phyloP scores from a whole-genome alignment of 768 basidiomycete species.

The Leucocoprinus birnbaumii region DNA sequence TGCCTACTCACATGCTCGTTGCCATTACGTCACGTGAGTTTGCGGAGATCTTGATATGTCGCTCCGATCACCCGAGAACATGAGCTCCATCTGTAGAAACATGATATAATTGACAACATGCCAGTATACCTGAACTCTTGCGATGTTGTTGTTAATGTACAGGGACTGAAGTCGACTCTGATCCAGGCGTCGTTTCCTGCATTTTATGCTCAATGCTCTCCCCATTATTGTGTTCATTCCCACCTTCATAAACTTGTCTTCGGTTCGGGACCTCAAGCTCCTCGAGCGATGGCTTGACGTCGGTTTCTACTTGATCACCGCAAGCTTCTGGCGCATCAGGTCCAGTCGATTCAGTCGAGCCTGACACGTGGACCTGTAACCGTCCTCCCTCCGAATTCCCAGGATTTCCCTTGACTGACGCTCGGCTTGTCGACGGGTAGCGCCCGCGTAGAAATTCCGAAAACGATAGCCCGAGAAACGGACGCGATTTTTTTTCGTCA shows the following conservation, averaged over 20 bases:
- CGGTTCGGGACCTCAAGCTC: slow-evolving; percentile 1
- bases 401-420: slow-evolving; percentile 18
- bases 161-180: slow-evolving; percentile 1
- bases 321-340: slow-evolving; percentile 1
- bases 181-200: not conserved
- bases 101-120: too few relatives aligned
- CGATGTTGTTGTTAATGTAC: slow-evolving; percentile 5
- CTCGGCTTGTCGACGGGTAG: slow-evolving; percentile 46
- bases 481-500: slow-evolving; percentile 37
- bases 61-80: slow-evolving; percentile 4
- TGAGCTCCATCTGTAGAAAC: not conserved
- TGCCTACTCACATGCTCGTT: slow-evolving; percentile 12
- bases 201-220: not conserved
- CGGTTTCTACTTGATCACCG: not conserved
- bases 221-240: not conserved
- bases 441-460: slow-evolving; percentile 62
- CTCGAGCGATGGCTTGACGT: not conserved
- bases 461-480: slow-evolving; percentile 62
- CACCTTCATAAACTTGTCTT: not conserved
- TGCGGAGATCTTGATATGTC: not conserved
- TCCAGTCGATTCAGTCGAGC: not conserved
- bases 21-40: slow-evolving; percentile 1
- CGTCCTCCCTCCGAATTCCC: slow-evolving; percentile 8
- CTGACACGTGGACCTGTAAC: not conserved
- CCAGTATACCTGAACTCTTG: too few relatives aligned